Evolutionary conservation across 495 filamentous ascomycete species (phyloP), one percentile per base, ranked within the genome.

Genomic region (Penicillium cosmopolitanum): DNA sequence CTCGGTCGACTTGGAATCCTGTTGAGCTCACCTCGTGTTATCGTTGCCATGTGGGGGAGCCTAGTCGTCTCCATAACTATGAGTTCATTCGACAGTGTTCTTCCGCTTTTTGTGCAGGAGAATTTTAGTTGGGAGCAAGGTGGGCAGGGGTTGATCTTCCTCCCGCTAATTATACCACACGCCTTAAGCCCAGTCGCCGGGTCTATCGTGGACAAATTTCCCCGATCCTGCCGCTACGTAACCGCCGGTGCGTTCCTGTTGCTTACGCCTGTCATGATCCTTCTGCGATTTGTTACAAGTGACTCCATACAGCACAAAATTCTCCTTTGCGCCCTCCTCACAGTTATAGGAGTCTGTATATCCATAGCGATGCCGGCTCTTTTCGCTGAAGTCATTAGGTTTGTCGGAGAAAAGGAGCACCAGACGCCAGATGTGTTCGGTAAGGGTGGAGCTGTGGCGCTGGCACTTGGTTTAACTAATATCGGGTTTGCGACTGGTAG

Each of bases 401-500:
- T 31, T 11, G 25, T 31, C 19, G 19, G 11, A 25, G 19, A 23
- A 1, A 31, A 11, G 7, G 46, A 50, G 23, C 7, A 25, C 7
- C 18, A 12, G 11, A 23, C 7, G 4, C 46, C 46, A 25, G 46
- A n/a, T 31, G 15, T 50, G 11, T 50, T 50, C 8, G 46, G 46
- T 9, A 23, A 23, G 15, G 19, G 25, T 9, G 46, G 46, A 10
- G 46, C 46, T 12, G 19, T 25, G 19, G 19, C 46, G 1, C 46
- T 11, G 46, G 46, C 46, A 8, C 15, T 11, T 25, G 46, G 46
- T 23, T 8, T 50, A 7, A 43, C 51, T 18, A 55, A 56, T 50
- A 38, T 51, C 23, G 58, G 33, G 1, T 61, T 61, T 56, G 58
- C 58, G 8, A 34, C 16, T 0, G 58, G 58, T 11, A 61, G 51